Conservation (phyloP, 495 filamentous ascomycete species). For the Penicillium canariense region DNA sequence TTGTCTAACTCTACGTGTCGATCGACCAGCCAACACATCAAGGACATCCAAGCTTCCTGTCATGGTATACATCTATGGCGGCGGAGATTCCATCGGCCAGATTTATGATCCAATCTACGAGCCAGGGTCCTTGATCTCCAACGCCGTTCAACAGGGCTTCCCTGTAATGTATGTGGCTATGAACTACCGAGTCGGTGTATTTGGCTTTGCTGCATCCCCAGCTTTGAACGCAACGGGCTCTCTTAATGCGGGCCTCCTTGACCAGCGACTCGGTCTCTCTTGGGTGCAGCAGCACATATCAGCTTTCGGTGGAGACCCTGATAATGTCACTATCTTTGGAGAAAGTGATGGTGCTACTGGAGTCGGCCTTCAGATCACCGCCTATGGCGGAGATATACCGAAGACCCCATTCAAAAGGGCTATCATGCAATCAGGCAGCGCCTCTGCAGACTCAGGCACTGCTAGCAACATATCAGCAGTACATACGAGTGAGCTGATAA, state of each 20-base stretch:
- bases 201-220: constrained; percentile 15
- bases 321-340: constrained; percentile 19
- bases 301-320: constrained; percentile 18
- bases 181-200: constrained; percentile 17
- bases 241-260: constrained; percentile 13
- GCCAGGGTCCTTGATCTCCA: constrained; percentile 5
- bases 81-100: constrained; percentile 15
- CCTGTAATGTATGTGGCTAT: constrained; percentile 16
- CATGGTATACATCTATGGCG: constrained; percentile 18
- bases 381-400: constrained; percentile 3
- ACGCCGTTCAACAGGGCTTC: constrained; percentile 6
- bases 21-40: constrained; percentile 10
- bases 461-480: constrained; percentile 2
- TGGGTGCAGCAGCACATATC: constrained; percentile 16
- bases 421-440: constrained; percentile 15
- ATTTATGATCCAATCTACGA: constrained; percentile 16
- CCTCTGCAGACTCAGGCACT: constrained; percentile 3
- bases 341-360: constrained; percentile 14
- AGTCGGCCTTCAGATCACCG: constrained; percentile 14
- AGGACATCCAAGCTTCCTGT: constrained; percentile 11
- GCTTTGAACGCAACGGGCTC: constrained; percentile 7
- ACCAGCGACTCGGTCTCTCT: constrained; percentile 12
- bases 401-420: constrained; percentile 10
- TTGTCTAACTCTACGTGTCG: constrained; percentile 13
- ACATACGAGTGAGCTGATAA: constrained; percentile 8